A percentile compares a stretch with the other conserved stretches of the same genome.
Conservation (phyloP, 306 rosid genomes). For the Cyclanthera cordifolia region DNA sequence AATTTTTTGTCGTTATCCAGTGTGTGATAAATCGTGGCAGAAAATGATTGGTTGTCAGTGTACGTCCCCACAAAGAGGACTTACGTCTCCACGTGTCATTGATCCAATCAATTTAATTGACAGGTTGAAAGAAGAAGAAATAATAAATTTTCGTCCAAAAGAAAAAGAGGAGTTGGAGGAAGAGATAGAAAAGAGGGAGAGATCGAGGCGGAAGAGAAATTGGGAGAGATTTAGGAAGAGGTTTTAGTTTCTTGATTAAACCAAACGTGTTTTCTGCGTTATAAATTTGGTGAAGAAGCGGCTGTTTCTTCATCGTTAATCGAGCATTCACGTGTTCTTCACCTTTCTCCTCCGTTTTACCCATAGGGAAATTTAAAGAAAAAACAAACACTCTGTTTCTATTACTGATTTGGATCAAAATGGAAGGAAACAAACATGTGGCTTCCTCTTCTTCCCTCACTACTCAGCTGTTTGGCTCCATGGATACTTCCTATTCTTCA, state of each 20-base stretch:
- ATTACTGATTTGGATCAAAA: neutral
- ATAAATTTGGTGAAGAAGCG: conserved; percentile 25
- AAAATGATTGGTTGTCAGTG: conserved; percentile 11
- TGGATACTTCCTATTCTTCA: conserved; percentile 25
- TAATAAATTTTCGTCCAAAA: neutral
- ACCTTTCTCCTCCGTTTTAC: conserved; percentile 5
- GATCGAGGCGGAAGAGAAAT: conserved; percentile 10
- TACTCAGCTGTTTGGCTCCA: conserved; percentile 57
- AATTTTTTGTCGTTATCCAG: conserved; percentile 24
- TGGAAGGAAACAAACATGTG: conserved; percentile 50
- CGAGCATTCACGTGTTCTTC: conserved; percentile 47
- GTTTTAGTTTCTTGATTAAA: too few relatives aligned
- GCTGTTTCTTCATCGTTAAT: conserved; percentile 24
- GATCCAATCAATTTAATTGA: conserved; percentile 9
- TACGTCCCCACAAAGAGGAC: conserved; percentile 21
- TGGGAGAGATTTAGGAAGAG: neutral
- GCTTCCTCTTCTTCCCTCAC: conserved; percentile 56
- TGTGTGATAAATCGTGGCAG: conserved; percentile 25
- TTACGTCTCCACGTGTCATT: conserved; percentile 22
- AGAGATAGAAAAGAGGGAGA: neutral
- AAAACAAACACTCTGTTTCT: neutral
- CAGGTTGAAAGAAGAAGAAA: neutral
- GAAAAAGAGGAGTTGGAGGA: neutral
- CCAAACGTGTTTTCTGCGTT: conserved; percentile 22
- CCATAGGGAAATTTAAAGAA: too few relatives aligned